These are phyloP conservation scores for Lecanoromycetidae sp. DNA, from an alignment of 2,329 filamentous ascomycete genomes.

Conservation along the genomic window DNA sequence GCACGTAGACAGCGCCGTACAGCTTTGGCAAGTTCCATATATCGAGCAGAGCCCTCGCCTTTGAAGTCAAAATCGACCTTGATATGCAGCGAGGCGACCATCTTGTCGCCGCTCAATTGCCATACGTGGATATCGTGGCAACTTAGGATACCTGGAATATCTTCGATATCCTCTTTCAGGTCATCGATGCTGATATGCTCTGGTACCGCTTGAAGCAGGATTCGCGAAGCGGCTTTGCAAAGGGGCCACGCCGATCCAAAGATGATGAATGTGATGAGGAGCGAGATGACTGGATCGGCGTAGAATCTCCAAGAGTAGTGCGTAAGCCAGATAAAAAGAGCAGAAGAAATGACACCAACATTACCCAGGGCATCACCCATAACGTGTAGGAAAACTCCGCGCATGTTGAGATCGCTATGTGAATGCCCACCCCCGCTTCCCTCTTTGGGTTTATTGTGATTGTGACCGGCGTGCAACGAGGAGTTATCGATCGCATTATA, in stretches of 20 bases:
- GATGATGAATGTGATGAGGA: conserved; percentile 77
- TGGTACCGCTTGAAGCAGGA: conserved; percentile 87
- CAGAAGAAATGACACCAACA: conserved; percentile 71
- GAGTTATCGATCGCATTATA: conserved; percentile 21
- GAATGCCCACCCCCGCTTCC: conserved; percentile 51
- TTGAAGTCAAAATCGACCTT: conserved; percentile 85
- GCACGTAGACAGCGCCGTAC: conserved; percentile 82
- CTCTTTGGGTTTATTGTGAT: conserved; percentile 65
- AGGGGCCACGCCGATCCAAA: conserved; percentile 40
- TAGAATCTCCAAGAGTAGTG: conserved; percentile 72
- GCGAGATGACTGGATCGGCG: conserved; percentile 79
- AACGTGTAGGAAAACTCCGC: conserved; percentile 59
- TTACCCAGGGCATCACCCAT: conserved; percentile 79
- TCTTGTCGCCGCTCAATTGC: conserved; percentile 91
- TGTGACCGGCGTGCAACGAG: conserved; percentile 56
- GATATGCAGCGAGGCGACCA: conserved; percentile 86
- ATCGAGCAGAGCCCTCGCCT: conserved; percentile 61
- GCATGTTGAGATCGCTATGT: conserved; percentile 89
- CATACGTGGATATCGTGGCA: conserved; percentile 96
- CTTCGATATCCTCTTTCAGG: conserved; percentile 81
- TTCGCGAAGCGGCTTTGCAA: conserved; percentile 49
- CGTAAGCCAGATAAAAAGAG: conserved; percentile 83
- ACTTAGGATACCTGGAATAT: conserved; percentile 70
- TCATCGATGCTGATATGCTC: conserved; percentile 78
- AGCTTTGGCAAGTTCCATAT: conserved; percentile 79